Evolutionary conservation across 495 filamentous ascomycete genomes (phyloP).

Genomic region (Aspergillus bertholletiae): DNA sequence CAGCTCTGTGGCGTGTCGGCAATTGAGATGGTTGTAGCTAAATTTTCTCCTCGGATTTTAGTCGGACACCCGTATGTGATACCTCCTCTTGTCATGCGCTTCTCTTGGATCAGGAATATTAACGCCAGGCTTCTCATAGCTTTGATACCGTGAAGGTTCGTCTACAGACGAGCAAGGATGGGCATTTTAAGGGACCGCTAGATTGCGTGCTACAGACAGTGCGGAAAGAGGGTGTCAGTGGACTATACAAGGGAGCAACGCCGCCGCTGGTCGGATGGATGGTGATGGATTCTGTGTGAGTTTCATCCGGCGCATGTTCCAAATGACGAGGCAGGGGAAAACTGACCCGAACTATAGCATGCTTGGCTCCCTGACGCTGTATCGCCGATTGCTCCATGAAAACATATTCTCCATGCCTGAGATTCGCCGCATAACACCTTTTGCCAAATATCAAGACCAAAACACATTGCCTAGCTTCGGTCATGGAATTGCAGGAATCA

Average conservation of each 20-base stretch:
- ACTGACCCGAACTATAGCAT: conserved; percentile 47
- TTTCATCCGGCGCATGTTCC: not conserved
- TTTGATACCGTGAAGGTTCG: conserved; percentile 98
- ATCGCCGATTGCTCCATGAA: conserved; percentile 75
- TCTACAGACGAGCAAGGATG: conserved; percentile 76
- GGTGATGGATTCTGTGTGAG: conserved; percentile 88
- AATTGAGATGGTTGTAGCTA: conserved; percentile 9
- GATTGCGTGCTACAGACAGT: conserved; percentile 80
- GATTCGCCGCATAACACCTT: conserved; percentile 34
- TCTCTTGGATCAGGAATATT: conserved; percentile 2
- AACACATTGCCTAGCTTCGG: conserved; percentile 68
- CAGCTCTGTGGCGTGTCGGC: too few relatives aligned
- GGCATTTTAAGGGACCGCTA: conserved; percentile 80
- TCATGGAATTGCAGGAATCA: conserved; percentile 79
- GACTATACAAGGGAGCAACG: conserved; percentile 84
- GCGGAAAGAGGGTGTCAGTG: conserved; percentile 71
- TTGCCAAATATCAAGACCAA: conserved; percentile 27
- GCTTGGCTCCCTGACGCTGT: conserved; percentile 87
- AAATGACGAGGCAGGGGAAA: not conserved
- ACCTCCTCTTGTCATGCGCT: not conserved
- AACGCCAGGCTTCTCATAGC: conserved; percentile 22
- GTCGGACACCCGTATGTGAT: conserved; percentile 63
- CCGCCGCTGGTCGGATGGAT: conserved; percentile 95
- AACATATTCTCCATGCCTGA: conserved; percentile 67
- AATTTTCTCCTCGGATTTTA: conserved; percentile 18